These are phyloP conservation scores for Penicillium mononematosum DNA, from an alignment of 495 filamentous ascomycete genomes.

Conservation along the genomic window DNA sequence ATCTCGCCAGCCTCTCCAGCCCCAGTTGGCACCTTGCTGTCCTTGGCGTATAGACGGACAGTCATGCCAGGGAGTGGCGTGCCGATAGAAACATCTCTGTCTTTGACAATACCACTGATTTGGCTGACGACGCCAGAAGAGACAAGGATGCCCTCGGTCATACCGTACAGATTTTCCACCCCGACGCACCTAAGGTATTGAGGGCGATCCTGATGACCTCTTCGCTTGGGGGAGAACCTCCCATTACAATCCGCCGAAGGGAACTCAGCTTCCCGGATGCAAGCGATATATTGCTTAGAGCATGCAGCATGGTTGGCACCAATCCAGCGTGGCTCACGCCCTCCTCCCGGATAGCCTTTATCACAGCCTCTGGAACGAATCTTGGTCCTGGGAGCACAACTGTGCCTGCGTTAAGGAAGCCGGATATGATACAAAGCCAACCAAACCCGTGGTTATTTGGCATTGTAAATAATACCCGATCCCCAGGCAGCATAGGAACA, in stretches of 20 bases:
- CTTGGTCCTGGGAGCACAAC: conserved; percentile 31
- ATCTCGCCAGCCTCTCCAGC: conserved; percentile 37
- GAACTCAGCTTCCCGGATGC: conserved; percentile 18
- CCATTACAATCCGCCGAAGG: conserved; percentile 29
- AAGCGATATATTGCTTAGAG: conserved; percentile 14
- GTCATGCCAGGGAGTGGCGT: conserved; percentile 30
- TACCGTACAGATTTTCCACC: conserved; percentile 39
- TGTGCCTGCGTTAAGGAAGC: conserved; percentile 29
- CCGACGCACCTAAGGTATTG: conserved; percentile 26
- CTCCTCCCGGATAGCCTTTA: conserved; percentile 30
- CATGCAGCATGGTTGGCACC: conserved; percentile 40
- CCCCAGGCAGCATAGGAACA: conserved; percentile 15
- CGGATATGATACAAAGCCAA: conserved; percentile 27
- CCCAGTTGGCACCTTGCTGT: background rate
- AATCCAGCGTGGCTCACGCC: conserved; percentile 30
- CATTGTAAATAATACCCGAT: conserved; percentile 31
- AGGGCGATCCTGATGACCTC: conserved; percentile 31
- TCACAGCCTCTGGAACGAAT: conserved; percentile 33
- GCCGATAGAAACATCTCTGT: conserved; percentile 25
- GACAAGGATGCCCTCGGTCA: conserved; percentile 41
- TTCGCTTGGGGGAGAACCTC: conserved; percentile 28
- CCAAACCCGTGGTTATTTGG: conserved; percentile 41
- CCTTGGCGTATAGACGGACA: conserved; percentile 26
- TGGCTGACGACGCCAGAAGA: conserved; percentile 21
- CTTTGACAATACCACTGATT: conserved; percentile 16